phyloP scores from a whole-genome alignment of 148 eudicot species.

The Rhododendron griersonianum region DNA sequence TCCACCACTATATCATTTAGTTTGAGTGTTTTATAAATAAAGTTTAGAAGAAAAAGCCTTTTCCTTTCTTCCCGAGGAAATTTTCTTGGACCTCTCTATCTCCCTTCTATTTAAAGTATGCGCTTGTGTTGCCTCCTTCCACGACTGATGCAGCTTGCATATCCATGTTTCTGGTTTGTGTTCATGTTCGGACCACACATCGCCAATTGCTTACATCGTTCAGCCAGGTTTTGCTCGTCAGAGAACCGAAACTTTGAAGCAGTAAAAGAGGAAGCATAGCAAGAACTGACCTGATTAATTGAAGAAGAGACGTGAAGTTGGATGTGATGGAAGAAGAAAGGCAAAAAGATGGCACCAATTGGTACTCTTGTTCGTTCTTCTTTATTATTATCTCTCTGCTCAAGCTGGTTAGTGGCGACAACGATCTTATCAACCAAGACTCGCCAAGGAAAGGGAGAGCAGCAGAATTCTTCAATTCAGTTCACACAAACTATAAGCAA shows the following conservation, averaged over 20 bases:
- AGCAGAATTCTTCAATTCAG: neutral
- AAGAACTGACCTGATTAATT: neutral
- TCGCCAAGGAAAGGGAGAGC: neutral
- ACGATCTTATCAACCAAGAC: neutral
- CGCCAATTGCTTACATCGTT: slow-evolving; percentile 35
- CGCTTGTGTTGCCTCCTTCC: slow-evolving; percentile 22
- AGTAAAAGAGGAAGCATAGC: slow-evolving; percentile 3
- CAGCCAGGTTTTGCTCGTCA: slow-evolving; percentile 83
- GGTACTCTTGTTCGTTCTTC: neutral
- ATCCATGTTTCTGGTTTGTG: slow-evolving; percentile 59
- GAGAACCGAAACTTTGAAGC: slow-evolving; percentile 29
- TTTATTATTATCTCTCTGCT: neutral
- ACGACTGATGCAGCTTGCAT: slow-evolving; percentile 55
- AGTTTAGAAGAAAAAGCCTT: neutral
- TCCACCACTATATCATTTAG: neutral
- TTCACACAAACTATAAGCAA: neutral
- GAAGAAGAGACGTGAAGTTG: neutral
- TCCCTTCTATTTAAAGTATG: neutral
- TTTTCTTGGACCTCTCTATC: neutral
- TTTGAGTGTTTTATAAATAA: neutral
- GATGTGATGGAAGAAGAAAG: neutral
- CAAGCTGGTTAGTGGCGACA: neutral
- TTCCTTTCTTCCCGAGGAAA: neutral
- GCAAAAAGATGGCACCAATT: neutral
- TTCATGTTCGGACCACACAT: slow-evolving; percentile 45